These are phyloP conservation scores for Parafenestella ontariensis DNA, from an alignment of 2,329 filamentous ascomycete genomes.

Conservation along the genomic window DNA sequence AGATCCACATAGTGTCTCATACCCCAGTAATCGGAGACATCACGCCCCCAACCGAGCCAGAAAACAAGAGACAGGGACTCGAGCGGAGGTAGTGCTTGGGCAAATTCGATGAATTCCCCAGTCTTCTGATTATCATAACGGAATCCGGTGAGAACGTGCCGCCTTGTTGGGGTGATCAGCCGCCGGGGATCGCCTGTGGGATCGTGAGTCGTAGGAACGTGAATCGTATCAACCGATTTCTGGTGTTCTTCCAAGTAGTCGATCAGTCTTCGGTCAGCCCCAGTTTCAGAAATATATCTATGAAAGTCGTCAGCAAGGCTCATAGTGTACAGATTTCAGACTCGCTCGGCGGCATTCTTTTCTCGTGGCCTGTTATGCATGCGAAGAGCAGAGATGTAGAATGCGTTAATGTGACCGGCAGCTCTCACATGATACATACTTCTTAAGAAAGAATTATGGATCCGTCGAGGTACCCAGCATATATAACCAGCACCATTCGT, in stretches of 20 bases:
- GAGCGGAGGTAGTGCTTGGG: neutral
- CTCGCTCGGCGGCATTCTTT: neutral
- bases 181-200: neutral
- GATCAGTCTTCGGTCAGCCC: neutral
- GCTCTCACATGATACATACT: neutral
- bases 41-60: neutral
- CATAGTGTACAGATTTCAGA: neutral
- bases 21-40: neutral
- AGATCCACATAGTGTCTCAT: neutral
- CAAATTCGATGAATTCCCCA: neutral
- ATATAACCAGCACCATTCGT: neutral
- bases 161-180: neutral
- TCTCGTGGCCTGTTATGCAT: neutral
- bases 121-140: neutral
- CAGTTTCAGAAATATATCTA: slow-evolving; percentile 1
- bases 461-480: neutral
- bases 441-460: neutral
- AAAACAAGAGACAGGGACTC: slow-evolving; percentile 5
- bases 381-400: neutral
- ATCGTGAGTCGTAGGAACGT: neutral
- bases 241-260: neutral
- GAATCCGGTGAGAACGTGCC: neutral
- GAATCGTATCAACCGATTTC: neutral
- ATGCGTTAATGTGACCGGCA: neutral
- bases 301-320: neutral